These are phyloP conservation scores for Entrophospora sp. DNA, from an alignment of 192 early-diverging fungal genomes.

Conservation along the genomic window DNA sequence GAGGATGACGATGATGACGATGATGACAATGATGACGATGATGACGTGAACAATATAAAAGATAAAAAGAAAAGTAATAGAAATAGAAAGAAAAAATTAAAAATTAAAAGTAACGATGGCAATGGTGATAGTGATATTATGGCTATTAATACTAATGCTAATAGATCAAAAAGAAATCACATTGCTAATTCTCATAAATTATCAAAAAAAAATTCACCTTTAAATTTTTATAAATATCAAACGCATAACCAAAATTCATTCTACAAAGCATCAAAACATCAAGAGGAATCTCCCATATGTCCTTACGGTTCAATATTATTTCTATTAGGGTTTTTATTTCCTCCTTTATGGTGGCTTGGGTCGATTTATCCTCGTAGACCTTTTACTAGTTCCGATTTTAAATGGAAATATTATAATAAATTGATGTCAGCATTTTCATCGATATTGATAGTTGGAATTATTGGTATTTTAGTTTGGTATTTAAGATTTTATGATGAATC, in stretches of 20 bases:
- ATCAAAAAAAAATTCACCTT: background rate
- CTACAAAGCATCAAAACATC: background rate
- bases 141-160: no score
- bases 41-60: no score
- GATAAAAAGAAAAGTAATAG: background rate
- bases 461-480: conserved; percentile 23
- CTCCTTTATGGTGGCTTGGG: conserved; percentile 19
- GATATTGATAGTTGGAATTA: conserved; percentile 15
- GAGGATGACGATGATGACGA: no score
- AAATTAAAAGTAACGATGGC: background rate
- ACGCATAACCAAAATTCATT: background rate
- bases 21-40: no score
- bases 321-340: conserved; percentile 21
- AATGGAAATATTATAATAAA: conserved; percentile 24
- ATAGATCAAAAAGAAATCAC: no score
- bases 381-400: background rate
- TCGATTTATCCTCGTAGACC: conserved; percentile 23
- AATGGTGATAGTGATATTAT: background rate
- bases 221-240: background rate
- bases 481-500: conserved; percentile 7
- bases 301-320: conserved; percentile 17
- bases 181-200: background rate
- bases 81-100: background rate
- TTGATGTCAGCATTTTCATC: conserved; percentile 23
- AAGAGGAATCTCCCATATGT: background rate